Evolutionary conservation across 495 filamentous ascomycete genomes (phyloP), one percentile per base, ranked within the genome.

Genomic region (Penicillium parvum): DNA sequence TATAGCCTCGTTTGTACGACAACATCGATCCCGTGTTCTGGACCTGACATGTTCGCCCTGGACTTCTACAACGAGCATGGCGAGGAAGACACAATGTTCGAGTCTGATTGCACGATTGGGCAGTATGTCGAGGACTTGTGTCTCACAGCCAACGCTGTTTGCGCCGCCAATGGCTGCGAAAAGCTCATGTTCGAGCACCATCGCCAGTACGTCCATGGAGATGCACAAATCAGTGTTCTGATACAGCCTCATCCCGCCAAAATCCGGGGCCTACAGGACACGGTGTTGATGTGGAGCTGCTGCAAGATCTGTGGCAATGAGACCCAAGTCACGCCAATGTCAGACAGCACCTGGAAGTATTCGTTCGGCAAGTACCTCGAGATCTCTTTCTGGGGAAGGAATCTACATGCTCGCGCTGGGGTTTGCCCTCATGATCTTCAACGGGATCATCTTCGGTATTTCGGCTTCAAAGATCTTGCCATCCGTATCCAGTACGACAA

Each of bases 301-400:
- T 99, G 94, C 69, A 92, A 92, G 50, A 73, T 87, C 12, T 97
- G 94, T 50, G 82, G 84, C 20, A 85, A 86, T 43, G 90, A 96
- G 60, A 96, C 90, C 2, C 85, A 87, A 28, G 80, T 90, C 27
- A 84, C 86, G 47, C 86, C 86, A 11, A 99, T 99, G 92, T 96
- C 91, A 0, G 83, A 88, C 37, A 90, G 76, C 57, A 95, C 88
- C 2, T 99, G 91, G 90, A 97, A 94, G 63, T 99, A 99, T 61
- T 97, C 94, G 0, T 94, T 99, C 55, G 91, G 83, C 3, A 99
- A 99, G 64, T 99, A 96, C 53, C 74, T 99, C 18, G 94, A 99
- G 64, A 71, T 99, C 11, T 92, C 88, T 3, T 97, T 96, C 56
- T 97, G 90, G 91, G 92, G 88, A 58, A 84, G 76, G 40, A 84